These are phyloP conservation scores for Rosa chinensis DNA, from an alignment of 306 rosid species.

Conservation along the genomic window DNA sequence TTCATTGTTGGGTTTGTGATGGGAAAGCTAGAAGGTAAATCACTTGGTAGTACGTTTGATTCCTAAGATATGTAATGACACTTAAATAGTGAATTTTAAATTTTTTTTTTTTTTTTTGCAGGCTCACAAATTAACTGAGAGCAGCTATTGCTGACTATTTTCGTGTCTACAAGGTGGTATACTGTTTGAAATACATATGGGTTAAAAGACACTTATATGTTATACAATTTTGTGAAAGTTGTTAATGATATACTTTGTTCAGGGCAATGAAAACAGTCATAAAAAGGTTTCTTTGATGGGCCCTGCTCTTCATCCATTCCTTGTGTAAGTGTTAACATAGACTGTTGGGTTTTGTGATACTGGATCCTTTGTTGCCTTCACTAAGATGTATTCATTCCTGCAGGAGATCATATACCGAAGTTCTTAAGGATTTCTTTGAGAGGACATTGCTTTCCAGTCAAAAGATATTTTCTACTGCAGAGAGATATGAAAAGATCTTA, in stretches of 20 bases:
- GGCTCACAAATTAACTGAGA: slow-evolving; percentile 84
- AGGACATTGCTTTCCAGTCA: slow-evolving; percentile 62
- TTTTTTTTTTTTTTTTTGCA: slow-evolving; percentile 24
- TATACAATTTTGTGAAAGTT: not conserved
- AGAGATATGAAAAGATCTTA: slow-evolving; percentile 78
- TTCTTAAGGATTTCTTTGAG: slow-evolving; percentile 73
- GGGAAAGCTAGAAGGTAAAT: slow-evolving; percentile 79
- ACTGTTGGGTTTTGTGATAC: slow-evolving; percentile 22
- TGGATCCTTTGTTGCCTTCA: slow-evolving; percentile 25
- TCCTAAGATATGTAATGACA: not conserved
- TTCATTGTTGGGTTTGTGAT: slow-evolving; percentile 98
- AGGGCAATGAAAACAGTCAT: slow-evolving; percentile 88
- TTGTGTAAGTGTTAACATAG: slow-evolving; percentile 54
- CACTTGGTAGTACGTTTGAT: slow-evolving; percentile 11
- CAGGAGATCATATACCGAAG: slow-evolving; percentile 79
- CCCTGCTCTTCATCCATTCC: slow-evolving; percentile 69
- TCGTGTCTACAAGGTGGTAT: slow-evolving; percentile 75
- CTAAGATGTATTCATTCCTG: slow-evolving; percentile 28
- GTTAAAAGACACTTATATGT: not conserved
- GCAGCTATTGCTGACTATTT: slow-evolving; percentile 81
- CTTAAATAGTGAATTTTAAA: not conserved
- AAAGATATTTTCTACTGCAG: slow-evolving; percentile 64
- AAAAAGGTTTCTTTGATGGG: slow-evolving; percentile 75
- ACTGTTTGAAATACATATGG: slow-evolving; percentile 1
- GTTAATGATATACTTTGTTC: slow-evolving; percentile 31